These are phyloP conservation scores for Yamadazyma phyllophila DNA, from an alignment of 805 yeast species.

Conservation along the genomic window DNA sequence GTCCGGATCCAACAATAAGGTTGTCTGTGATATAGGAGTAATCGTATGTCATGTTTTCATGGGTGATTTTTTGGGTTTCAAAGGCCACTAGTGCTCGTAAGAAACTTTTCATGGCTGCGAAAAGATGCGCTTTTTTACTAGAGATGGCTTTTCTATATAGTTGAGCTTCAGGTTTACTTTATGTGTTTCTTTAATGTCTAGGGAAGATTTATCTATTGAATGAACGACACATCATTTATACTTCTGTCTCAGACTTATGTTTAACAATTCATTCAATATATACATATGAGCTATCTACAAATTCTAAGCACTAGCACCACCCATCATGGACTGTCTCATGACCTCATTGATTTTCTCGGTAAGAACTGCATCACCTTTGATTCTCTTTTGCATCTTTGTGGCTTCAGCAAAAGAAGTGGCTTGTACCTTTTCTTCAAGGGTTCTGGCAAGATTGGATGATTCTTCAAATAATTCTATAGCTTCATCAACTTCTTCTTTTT, in stretches of 20 bases:
- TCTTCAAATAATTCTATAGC: slow-evolving; percentile 82
- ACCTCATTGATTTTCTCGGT: slow-evolving; percentile 62
- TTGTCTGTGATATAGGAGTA: slow-evolving; percentile 63
- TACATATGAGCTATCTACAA: slow-evolving; percentile 7
- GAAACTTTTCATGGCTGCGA: slow-evolving; percentile 2
- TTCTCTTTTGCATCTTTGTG: slow-evolving; percentile 80
- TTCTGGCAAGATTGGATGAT: slow-evolving; percentile 78
- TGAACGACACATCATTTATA: no score
- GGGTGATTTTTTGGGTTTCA: slow-evolving; percentile 18
- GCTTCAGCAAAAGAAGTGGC: slow-evolving; percentile 92
- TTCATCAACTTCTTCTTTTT: slow-evolving; percentile 75
- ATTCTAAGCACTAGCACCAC: slow-evolving; percentile 2
- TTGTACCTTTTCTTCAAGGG: slow-evolving; percentile 81
- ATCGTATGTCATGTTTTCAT: slow-evolving; percentile 43
- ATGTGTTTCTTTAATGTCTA: no score
- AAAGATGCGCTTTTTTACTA: no score
- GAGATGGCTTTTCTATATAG: no score
- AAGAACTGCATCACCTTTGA: slow-evolving; percentile 67
- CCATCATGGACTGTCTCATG: slow-evolving; percentile 31
- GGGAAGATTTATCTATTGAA: no score
- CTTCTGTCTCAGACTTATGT: no score
- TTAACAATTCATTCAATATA: slow-evolving; percentile 4
- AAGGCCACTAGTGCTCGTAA: slow-evolving; percentile 7
- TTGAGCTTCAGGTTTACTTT: no score
- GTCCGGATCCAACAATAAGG: slow-evolving; percentile 75